phyloP scores from a whole-genome alignment of 2,329 filamentous ascomycete genomes.

The Epichloe bromicola region DNA sequence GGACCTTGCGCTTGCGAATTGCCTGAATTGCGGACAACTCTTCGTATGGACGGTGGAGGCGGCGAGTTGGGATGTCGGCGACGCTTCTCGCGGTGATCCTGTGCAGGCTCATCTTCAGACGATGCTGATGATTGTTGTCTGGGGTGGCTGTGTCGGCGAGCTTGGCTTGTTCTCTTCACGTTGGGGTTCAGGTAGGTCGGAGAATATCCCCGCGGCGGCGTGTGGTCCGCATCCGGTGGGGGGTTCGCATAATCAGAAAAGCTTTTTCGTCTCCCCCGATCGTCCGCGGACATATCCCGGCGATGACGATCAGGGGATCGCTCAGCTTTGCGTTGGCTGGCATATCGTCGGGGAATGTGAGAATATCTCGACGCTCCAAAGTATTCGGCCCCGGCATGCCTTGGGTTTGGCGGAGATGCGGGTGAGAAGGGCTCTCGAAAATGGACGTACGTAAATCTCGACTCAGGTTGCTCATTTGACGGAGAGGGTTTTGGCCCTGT shows the following conservation, averaged over 20 bases:
- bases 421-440: constrained; percentile 18
- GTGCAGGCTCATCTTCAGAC: constrained; percentile 27
- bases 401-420: constrained; percentile 13
- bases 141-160: constrained; percentile 37
- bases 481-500: constrained; percentile 9
- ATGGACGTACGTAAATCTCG: constrained; percentile 26
- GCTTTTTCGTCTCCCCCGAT: constrained; percentile 32
- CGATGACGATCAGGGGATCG: constrained; percentile 23
- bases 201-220: constrained; percentile 15
- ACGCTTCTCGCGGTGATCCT: constrained; percentile 11
- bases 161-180: constrained; percentile 16
- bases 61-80: constrained; percentile 16
- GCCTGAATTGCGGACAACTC: constrained; percentile 17
- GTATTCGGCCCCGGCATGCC: constrained; percentile 20
- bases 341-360: constrained; percentile 26
- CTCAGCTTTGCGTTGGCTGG: constrained; percentile 18
- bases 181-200: constrained; percentile 23
- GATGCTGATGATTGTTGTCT: constrained; percentile 27
- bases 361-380: constrained; percentile 25
- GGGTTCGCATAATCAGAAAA: constrained; percentile 36
- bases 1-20: constrained; percentile 16
- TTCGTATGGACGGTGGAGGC: constrained; percentile 20
- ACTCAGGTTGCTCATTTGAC: constrained; percentile 19
- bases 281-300: constrained; percentile 27
- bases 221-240: constrained; percentile 15